Evolutionary conservation across 495 filamentous ascomycete genomes (phyloP).

Genomic region (Bathelium albidoporum): DNA sequence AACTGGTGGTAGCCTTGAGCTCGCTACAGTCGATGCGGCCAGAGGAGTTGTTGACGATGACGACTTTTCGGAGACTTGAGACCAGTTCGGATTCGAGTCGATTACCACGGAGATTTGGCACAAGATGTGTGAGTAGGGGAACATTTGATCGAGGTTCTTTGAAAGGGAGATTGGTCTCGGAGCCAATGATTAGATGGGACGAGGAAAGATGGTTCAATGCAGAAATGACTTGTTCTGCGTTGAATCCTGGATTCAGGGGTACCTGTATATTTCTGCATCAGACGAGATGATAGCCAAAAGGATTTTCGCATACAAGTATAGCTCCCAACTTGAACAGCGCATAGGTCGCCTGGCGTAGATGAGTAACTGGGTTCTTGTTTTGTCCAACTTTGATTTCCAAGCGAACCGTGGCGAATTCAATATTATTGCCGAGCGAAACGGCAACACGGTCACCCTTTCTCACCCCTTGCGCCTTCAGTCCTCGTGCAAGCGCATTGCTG

Average conservation of each 20-base stretch:
- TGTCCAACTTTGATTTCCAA: not conserved
- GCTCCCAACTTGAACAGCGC: conserved; percentile 88
- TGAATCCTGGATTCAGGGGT: conserved; percentile 89
- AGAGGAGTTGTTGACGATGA: conserved; percentile 72
- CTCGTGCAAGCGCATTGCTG: conserved; percentile 69
- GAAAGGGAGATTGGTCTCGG: conserved; percentile 75
- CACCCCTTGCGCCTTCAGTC: conserved; percentile 63
- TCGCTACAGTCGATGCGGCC: conserved; percentile 43
- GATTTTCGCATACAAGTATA: conserved; percentile 50
- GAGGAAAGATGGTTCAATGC: conserved; percentile 68
- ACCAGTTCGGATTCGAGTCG: conserved; percentile 54
- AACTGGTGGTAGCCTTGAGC: conserved; percentile 44
- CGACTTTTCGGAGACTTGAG: conserved; percentile 57
- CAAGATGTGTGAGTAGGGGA: conserved; percentile 52
- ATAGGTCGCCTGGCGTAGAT: conserved; percentile 51
- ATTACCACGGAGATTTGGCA: conserved; percentile 44
- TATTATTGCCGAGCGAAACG: conserved; percentile 73
- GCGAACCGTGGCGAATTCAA: conserved; percentile 66
- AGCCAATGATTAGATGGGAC: conserved; percentile 68
- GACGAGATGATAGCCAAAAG: not conserved
- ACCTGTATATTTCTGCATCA: conserved; percentile 39
- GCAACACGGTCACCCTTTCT: conserved; percentile 77
- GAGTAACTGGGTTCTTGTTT: not conserved
- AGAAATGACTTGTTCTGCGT: conserved; percentile 60
- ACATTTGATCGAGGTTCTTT: conserved; percentile 72